Base-by-base conservation (phyloP, 441 rosid genomes). In the Gossypium trilobum region DNA sequence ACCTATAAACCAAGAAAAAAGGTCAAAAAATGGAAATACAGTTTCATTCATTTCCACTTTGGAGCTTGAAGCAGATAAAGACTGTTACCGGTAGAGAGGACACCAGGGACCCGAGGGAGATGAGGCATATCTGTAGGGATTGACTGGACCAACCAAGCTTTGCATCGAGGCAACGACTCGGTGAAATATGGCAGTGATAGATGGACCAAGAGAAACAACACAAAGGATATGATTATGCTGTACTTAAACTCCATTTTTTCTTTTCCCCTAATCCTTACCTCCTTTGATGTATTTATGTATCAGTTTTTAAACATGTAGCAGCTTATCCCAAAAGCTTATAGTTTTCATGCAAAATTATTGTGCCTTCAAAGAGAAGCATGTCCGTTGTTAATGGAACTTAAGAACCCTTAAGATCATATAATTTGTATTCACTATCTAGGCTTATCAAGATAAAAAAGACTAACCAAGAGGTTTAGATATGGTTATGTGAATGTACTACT, bases 121-220 rank as follows among this genome's bases (percentile, higher is more conserved):
- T 83, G 85, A 7, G 91, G 89, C 97, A 91, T 93, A 78, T 89
- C 90, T 3, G 92, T 93, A 74, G 98, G 98, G 77, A 91, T 89
- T 29, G 98, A 93, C 42, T 91, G 98, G 75, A 93, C 97, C 10
- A 91, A 84, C 97, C 97, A 91, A 54, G 96, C 96, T 82, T 88
- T 81, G 86, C 97, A 89, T 73, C 58, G 74, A 1, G 51, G 72
- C 11, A 74, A 58, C 0, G 85, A 68, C 16, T 58, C 77, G 0
- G 72, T 55, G 73, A 68, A 73, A 70, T 57, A 27, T 42, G 84
- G 75, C 50, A 68, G 19, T 44, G 46, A 73, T 68, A 81, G 68
- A 67, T 2, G 73, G 78, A 75, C 44, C 2, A 78, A 61, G 60
- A 83, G 33, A 16, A 83, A 65, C 39, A 88, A 27, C 6, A 61